Base-by-base conservation (phyloP, 768 basidiomycete species). In the Pulveroboletus sp. region DNA sequence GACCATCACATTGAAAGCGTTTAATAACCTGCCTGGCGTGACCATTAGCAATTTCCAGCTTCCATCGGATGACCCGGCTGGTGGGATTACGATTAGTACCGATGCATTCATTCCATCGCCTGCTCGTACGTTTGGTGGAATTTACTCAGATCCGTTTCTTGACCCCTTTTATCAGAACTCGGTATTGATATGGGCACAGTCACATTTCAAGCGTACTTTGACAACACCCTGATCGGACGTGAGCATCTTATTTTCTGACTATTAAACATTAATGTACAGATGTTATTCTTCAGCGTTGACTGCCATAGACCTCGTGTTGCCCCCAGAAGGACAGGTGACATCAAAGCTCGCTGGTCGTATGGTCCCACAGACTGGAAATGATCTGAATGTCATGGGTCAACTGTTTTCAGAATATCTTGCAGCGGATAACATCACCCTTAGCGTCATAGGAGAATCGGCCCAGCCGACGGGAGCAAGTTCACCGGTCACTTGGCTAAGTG, bases 11-110 rank as follows among this genome's bases (percentile, higher is more conserved):
- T 76, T 87, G 70, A 82, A 80, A 58, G 87, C 85, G 5, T 88
- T 88, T 65, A 82, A 88, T 50, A 76, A 76, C 25, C 69, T 89
- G 7, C 82, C 83, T 8, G 85, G 85, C 6, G 81, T 87, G 36
- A 81, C 78, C 6, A 85, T 88, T 60, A 79, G 74, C 52, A 82
- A 86, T 67, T 87, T 87, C 71, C 69, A 81, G 59, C 72, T 87
- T 47, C 85, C 85, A 1, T 76, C 76, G 4, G 84, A 87, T 53
- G 80, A 84, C 56, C 75, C 81, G 36, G 77, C 76, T 31, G 85
- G 85, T 46, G 85, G 85, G 24, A 87, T 87, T 50, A 78, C 78
- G 43, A 81, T 87, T 43, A 82, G 82, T 55, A 85, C 83, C 5
- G 82, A 84, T 61, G 76, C 83, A 0, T 47, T 66, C 19, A 86